Percentiles rank a stretch among this genome's conserved stretches.
These are phyloP conservation scores for Lachnellula subtilissima DNA, from an alignment of 2,329 filamentous ascomycete species.

Conservation along the genomic window DNA sequence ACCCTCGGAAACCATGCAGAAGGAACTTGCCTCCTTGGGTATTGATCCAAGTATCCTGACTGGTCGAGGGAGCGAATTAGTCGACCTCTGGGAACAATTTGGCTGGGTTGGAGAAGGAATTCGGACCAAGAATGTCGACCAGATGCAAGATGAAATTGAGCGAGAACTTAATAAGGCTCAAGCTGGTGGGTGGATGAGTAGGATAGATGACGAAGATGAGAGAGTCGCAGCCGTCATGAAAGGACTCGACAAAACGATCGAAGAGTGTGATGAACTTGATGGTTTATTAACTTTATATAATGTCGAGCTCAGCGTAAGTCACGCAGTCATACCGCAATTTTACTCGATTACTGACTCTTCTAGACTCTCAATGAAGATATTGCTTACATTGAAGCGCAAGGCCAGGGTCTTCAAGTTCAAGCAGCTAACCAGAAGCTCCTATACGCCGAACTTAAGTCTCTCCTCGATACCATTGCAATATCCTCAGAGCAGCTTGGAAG, in stretches of 20 bases:
- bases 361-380: constrained; percentile 94
- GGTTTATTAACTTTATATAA: constrained; percentile 90
- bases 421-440: constrained; percentile 94
- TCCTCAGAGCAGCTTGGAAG: constrained; percentile 70
- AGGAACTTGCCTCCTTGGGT: constrained; percentile 49
- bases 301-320: constrained; percentile 80
- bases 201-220: constrained; percentile 81
- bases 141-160: constrained; percentile 76
- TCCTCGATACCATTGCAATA: constrained; percentile 90
- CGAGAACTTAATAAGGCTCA: constrained; percentile 86
- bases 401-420: constrained; percentile 93
- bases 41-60: constrained; percentile 74
- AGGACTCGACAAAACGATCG: constrained; percentile 83
- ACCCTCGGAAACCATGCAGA: constrained; percentile 30
- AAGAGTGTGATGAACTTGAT: constrained; percentile 93
- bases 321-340: constrained; percentile 7
- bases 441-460: constrained; percentile 75
- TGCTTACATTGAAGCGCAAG: constrained; percentile 94
- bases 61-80: constrained; percentile 72
- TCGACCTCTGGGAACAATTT: constrained; percentile 77
- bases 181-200: constrained; percentile 85
- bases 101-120: constrained; percentile 81
- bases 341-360: constrained; percentile 15
- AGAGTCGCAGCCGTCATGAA: constrained; percentile 80
- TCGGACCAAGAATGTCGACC: constrained; percentile 69